Evolutionary conservation across 805 yeast species (phyloP), one percentile per base, ranked within the genome.

Genomic region (Metschnikowia gruessii): DNA sequence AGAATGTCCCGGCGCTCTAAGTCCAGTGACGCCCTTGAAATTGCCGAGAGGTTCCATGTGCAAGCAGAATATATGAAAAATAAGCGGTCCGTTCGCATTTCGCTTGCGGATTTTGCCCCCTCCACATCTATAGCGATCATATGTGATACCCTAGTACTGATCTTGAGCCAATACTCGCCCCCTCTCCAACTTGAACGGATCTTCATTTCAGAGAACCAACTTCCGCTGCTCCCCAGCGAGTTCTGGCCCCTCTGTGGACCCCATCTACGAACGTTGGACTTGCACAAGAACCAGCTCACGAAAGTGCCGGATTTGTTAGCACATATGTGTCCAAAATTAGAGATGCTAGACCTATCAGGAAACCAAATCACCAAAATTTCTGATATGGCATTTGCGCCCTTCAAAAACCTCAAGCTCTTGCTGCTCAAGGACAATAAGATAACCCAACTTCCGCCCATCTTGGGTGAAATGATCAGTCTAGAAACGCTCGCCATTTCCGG

Each of bases 301-400:
- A 70, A 65, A 38, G 73, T 87, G 37, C 90, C 95, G 0, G 61
- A 56, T 1, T 62, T 72, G 6, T 55, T 79, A 48, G 48, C 55
- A 16, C 58, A 30, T 9, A 28, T 59, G 3, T 69, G 76, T 34
- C 55, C 58, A 11, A 68, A 71, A 7, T 64, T 87, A 45, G 91
- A 84, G 56, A 81, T 82, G 42, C 63, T 87, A 35, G 92, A 87
- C 62, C 61, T 86, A 17, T 81, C 89, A 17, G 64, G 69, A 31
- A 87, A 87, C 59, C 62, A 60, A 21, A 64, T 87, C 24, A 59
- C 62, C n/a, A 52, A 57, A 3, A 62, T 87, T 13, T 84, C 87
- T 1, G 51, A 54, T n/a, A 49, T 60, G 3, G 71, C 70, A 1
- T 49, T 79, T 17, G 60, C 66, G 0, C 54, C 57, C 11, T 65